phyloP scores from a whole-genome alignment of 2,329 filamentous ascomycete genomes.

The Fusarium odoratissimum region DNA sequence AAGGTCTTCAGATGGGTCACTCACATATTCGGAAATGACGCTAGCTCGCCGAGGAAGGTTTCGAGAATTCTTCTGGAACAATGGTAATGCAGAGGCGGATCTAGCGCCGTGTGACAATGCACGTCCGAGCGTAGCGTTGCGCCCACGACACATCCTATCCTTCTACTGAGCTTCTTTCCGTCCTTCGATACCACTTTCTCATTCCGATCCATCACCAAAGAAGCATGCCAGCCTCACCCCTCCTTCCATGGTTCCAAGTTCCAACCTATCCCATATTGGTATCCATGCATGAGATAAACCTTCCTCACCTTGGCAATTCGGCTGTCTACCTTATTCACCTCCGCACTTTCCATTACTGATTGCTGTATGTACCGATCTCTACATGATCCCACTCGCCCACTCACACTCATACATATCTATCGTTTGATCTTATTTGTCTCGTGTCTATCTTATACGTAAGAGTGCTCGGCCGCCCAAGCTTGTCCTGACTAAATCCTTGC shows the following conservation, averaged over 20 bases:
- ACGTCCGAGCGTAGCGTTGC: slow-evolving; percentile 38
- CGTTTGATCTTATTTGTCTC: slow-evolving; percentile 1
- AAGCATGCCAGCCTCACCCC: slow-evolving; percentile 24
- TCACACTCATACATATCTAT: not conserved
- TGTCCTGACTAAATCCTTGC: slow-evolving; percentile 4
- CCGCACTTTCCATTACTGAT: not conserved
- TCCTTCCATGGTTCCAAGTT: slow-evolving; percentile 14
- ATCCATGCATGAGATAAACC: slow-evolving; percentile 11
- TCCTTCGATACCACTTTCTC: slow-evolving; percentile 27
- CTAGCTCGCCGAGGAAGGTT: slow-evolving; percentile 50
- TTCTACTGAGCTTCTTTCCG: slow-evolving; percentile 39
- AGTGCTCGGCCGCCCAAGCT: slow-evolving; percentile 20
- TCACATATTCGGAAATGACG: slow-evolving; percentile 43
- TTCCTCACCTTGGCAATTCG: not conserved
- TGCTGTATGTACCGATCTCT: not conserved
- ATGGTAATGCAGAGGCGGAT: slow-evolving; percentile 32
- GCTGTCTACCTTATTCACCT: not conserved
- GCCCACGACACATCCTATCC: slow-evolving; percentile 23
- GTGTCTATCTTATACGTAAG: slow-evolving; percentile 17
- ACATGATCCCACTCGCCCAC: slow-evolving; percentile 9
- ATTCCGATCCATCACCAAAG: slow-evolving; percentile 24
- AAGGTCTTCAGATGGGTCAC: slow-evolving; percentile 36
- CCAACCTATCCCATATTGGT: not conserved
- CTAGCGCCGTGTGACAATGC: slow-evolving; percentile 34
- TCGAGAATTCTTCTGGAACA: slow-evolving; percentile 52